These are phyloP conservation scores for Lasiosphaeris hirsuta DNA, from an alignment of 495 filamentous ascomycete species.

Conservation along the genomic window DNA sequence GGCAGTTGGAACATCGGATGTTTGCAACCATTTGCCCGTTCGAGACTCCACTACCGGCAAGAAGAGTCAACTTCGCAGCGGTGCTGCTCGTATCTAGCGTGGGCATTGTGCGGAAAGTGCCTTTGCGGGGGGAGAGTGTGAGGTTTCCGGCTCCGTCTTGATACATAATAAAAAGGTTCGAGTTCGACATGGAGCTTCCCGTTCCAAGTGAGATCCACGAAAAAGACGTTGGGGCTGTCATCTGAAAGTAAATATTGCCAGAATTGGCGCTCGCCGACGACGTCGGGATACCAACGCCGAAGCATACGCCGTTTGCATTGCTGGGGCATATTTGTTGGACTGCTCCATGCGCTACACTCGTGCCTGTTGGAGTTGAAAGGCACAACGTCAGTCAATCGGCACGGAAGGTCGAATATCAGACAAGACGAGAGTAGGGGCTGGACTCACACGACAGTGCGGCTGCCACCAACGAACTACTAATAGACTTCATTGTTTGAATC, in stretches of 20 bases:
- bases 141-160: slow-evolving; percentile 52
- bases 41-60: slow-evolving; percentile 59
- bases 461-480: slow-evolving; percentile 3
- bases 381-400: background rate
- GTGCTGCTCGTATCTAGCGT: slow-evolving; percentile 46
- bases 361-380: slow-evolving; percentile 1
- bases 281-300: slow-evolving; percentile 42
- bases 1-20: slow-evolving; percentile 47
- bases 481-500: slow-evolving; percentile 11
- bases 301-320: slow-evolving; percentile 35
- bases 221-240: slow-evolving; percentile 55
- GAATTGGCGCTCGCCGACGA: slow-evolving; percentile 34
- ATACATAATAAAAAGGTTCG: slow-evolving; percentile 71
- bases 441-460: slow-evolving; percentile 22
- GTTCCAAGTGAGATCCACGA: slow-evolving; percentile 67
- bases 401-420: background rate
- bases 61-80: slow-evolving; percentile 44
- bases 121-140: slow-evolving; percentile 62
- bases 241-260: slow-evolving; percentile 63
- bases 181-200: slow-evolving; percentile 56
- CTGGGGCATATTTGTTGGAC: slow-evolving; percentile 28
- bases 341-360: slow-evolving; percentile 15
- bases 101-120: slow-evolving; percentile 53
- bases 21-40: slow-evolving; percentile 59
- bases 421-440: background rate